A percentile compares a stretch with the other conserved stretches of the same genome.
These are phyloP conservation scores for Lodderomyces margitis DNA, from an alignment of 1,139 yeast genomes.

Conservation along the genomic window DNA sequence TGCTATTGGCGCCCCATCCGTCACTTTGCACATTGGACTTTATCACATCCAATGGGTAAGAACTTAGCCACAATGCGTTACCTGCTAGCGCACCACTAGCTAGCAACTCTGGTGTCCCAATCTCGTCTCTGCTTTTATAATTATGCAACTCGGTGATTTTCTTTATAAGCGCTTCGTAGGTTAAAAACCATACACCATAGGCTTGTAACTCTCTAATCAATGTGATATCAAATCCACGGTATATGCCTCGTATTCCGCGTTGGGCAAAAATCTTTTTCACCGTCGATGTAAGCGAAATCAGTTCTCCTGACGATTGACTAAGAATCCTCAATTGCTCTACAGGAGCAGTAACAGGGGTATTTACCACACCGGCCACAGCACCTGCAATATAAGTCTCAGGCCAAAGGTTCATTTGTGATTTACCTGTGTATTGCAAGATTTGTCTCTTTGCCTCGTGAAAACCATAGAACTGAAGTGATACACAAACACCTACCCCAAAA, in stretches of 20 bases:
- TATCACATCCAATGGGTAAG: slow-evolving; percentile 71
- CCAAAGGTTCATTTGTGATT: slow-evolving; percentile 45
- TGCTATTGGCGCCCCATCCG: slow-evolving; percentile 45
- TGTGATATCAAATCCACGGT: slow-evolving; percentile 62
- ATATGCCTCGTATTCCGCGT: slow-evolving; percentile 56
- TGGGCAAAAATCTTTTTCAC: slow-evolving; percentile 42
- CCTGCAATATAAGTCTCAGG: slow-evolving; percentile 72
- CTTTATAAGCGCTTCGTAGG: slow-evolving; percentile 63
- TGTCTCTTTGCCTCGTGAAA: slow-evolving; percentile 75
- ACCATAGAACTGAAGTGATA: slow-evolving; percentile 71
- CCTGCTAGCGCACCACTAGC: slow-evolving; percentile 70
- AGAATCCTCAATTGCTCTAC: slow-evolving; percentile 75
- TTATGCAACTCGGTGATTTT: slow-evolving; percentile 32
- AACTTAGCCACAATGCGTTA: slow-evolving; percentile 66
- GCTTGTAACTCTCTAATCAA: slow-evolving; percentile 71
- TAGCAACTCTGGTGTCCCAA: slow-evolving; percentile 62
- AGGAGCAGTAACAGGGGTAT: slow-evolving; percentile 69
- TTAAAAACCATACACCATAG: slow-evolving; percentile 78
- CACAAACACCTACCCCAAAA: slow-evolving; percentile 70
- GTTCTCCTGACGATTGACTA: slow-evolving; percentile 51
- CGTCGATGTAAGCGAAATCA: slow-evolving; percentile 42
- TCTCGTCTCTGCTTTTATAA: slow-evolving; percentile 46
- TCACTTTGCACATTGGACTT: slow-evolving; percentile 73
- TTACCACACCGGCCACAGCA: slow-evolving; percentile 75
- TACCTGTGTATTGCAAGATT: slow-evolving; percentile 31